Conservation (phyloP, 805 yeast genomes). For the Saturnispora galanensis region DNA sequence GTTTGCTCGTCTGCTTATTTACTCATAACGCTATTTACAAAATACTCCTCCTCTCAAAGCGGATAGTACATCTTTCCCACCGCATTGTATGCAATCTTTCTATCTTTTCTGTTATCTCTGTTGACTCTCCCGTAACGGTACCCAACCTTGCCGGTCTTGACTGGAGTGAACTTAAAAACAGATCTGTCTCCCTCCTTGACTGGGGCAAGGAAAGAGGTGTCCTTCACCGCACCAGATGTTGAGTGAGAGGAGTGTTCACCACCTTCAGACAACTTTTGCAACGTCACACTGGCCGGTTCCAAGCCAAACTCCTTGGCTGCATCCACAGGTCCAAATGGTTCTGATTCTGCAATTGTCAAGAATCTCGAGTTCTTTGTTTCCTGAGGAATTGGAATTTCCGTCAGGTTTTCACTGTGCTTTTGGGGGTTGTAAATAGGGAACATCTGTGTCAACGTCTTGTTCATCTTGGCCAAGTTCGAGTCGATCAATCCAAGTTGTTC, state of each 20-base stretch:
- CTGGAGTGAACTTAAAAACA: conserved; percentile 64
- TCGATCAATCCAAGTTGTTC: conserved; percentile 41
- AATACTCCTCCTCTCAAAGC: conserved; percentile 8
- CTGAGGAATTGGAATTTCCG: conserved; percentile 89
- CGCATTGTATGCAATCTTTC: conserved; percentile 62
- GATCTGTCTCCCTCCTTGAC: conserved; percentile 60
- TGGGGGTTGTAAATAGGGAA: conserved; percentile 60
- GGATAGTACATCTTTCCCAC: conserved; percentile 44
- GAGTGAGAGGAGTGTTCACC: conserved; percentile 38
- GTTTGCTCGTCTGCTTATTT: too few species aligned
- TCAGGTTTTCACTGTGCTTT: conserved; percentile 56
- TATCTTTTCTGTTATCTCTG: conserved; percentile 82
- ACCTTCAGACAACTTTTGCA: conserved; percentile 55
- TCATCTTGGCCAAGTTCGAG: conserved; percentile 49
- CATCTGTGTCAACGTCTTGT: conserved; percentile 60
- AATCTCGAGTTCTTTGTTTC: conserved; percentile 76
- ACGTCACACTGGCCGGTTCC: conserved; percentile 78
- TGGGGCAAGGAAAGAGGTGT: conserved; percentile 41
- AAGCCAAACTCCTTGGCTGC: conserved; percentile 78
- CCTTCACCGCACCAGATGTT: conserved; percentile 19
- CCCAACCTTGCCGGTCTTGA: conserved; percentile 79
- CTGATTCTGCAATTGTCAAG: conserved; percentile 84
- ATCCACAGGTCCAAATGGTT: conserved; percentile 92
- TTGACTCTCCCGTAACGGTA: conserved; percentile 83
- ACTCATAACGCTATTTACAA: neutral